A percentile compares a stretch with the other conserved stretches of the same genome.
Evolutionary conservation across 768 basidiomycete species (phyloP).

Genomic region (Asterophora parasitica): DNA sequence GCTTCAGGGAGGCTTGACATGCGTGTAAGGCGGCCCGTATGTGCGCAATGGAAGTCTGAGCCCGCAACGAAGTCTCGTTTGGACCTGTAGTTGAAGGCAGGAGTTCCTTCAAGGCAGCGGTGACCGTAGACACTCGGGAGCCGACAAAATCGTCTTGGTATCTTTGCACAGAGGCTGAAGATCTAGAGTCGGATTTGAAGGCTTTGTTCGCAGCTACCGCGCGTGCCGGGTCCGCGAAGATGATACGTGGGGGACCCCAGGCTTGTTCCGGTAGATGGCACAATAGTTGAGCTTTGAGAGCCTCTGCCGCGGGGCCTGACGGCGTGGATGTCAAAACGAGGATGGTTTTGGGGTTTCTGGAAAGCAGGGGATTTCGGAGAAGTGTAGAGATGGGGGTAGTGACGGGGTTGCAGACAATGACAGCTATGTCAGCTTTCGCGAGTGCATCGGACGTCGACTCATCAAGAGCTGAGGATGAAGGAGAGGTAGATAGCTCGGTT

Average conservation of each 20-base stretch:
- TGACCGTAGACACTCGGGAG: slow-evolving; percentile 53
- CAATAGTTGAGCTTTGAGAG: slow-evolving; percentile 3
- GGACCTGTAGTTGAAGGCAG: slow-evolving; percentile 13
- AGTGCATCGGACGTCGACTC: slow-evolving; percentile 19
- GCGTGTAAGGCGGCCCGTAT: slow-evolving; percentile 36
- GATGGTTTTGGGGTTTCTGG: slow-evolving; percentile 36
- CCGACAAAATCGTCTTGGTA: slow-evolving; percentile 60
- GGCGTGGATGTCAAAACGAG: slow-evolving; percentile 35
- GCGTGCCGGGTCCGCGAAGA: slow-evolving; percentile 55
- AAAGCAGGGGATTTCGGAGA: slow-evolving; percentile 25
- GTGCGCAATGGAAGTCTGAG: slow-evolving; percentile 33
- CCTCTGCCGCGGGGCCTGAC: slow-evolving; percentile 17
- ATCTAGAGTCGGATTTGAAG: slow-evolving; percentile 42
- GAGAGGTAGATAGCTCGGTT: slow-evolving; percentile 31
- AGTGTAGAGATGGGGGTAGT: slow-evolving; percentile 43
- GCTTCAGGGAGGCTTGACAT: slow-evolving; percentile 27
- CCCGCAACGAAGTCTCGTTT: slow-evolving; percentile 24
- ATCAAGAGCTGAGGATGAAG: slow-evolving; percentile 5
- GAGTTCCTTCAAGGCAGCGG: slow-evolving; percentile 30
- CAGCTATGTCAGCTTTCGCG: slow-evolving; percentile 52
- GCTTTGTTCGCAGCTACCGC: slow-evolving; percentile 49
- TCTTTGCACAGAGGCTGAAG: slow-evolving; percentile 48
- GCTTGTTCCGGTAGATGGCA: slow-evolving; percentile 15
- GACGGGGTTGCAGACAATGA: slow-evolving; percentile 60
- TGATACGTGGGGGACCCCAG: slow-evolving; percentile 22